A percentile compares a stretch with the other conserved stretches of the same genome.
Evolutionary conservation across 768 basidiomycete genomes (phyloP).

Genomic region (Sutorius australiensis): DNA sequence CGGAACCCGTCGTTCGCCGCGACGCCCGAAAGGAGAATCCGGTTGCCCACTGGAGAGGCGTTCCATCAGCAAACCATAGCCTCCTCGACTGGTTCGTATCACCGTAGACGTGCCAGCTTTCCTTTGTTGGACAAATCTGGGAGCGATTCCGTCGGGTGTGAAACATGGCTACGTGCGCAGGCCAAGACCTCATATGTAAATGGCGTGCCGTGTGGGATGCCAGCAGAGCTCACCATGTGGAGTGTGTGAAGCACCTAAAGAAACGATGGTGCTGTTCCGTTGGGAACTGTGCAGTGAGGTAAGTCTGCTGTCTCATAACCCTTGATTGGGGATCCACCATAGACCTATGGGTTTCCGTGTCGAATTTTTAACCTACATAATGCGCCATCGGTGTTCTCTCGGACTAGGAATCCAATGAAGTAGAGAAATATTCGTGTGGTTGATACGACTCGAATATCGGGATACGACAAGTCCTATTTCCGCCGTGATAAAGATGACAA

Average conservation of each 20-base stretch:
- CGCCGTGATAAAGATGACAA: conserved; percentile 10
- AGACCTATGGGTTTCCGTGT: not conserved
- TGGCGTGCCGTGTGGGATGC: conserved; percentile 2
- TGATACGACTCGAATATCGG: not conserved
- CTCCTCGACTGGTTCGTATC: conserved; percentile 15
- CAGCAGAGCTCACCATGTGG: conserved; percentile 3
- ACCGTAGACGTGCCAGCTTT: not conserved
- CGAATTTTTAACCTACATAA: conserved; percentile 10
- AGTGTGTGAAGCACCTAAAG: not conserved
- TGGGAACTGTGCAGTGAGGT: conserved; percentile 12
- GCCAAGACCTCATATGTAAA: not conserved
- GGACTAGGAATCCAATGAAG: not conserved
- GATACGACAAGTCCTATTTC: conserved; percentile 8
- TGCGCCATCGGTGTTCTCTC: conserved; percentile 1
- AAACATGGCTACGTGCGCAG: not conserved
- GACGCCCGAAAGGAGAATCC: conserved; percentile 1
- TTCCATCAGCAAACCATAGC: conserved; percentile 15
- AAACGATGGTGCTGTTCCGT: not conserved
- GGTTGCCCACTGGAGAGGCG: not conserved
- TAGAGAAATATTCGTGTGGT: conserved; percentile 1
- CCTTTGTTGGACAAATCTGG: conserved; percentile 2
- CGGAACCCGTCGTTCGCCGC: not conserved
- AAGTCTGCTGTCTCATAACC: conserved; percentile 2
- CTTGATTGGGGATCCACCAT: conserved; percentile 1
- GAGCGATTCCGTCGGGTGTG: not conserved